These are phyloP conservation scores for Penicillium samsonianum DNA, from an alignment of 495 filamentous ascomycete genomes.

Conservation along the genomic window DNA sequence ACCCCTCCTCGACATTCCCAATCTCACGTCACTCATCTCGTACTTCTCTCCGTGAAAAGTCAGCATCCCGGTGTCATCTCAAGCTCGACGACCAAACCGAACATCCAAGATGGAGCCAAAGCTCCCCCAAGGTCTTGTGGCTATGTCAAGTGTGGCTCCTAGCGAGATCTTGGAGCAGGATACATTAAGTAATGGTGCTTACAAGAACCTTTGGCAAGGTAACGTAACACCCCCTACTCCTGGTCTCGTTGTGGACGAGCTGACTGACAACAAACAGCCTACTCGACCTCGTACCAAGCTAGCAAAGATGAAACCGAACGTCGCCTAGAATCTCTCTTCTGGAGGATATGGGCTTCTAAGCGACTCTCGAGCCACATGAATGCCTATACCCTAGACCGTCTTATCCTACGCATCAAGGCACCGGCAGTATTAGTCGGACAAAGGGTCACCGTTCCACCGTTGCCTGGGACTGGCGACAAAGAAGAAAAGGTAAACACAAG, in stretches of 20 bases:
- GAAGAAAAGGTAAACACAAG: conserved; percentile 9
- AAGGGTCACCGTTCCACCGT: background rate
- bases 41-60: background rate
- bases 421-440: conserved; percentile 5
- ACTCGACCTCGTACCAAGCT: conserved; percentile 37
- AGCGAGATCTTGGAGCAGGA: conserved; percentile 32
- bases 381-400: conserved; percentile 37
- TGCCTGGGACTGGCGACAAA: conserved; percentile 4
- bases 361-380: conserved; percentile 29
- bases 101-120: conserved; percentile 39
- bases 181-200: conserved; percentile 31
- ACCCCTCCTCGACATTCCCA: background rate
- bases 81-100: background rate
- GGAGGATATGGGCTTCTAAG: conserved; percentile 51
- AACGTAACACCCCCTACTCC: conserved; percentile 9
- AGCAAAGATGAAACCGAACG: conserved; percentile 41
- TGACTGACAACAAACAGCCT: conserved; percentile 35
- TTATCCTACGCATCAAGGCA: conserved; percentile 46
- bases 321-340: conserved; percentile 56
- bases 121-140: conserved; percentile 55
- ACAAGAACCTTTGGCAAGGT: conserved; percentile 55
- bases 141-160: conserved; percentile 28
- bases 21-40: background rate
- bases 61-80: background rate
- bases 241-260: background rate